Base-by-base conservation (phyloP, 2,329 filamentous ascomycete genomes). In the Colletotrichum liaoningense region DNA sequence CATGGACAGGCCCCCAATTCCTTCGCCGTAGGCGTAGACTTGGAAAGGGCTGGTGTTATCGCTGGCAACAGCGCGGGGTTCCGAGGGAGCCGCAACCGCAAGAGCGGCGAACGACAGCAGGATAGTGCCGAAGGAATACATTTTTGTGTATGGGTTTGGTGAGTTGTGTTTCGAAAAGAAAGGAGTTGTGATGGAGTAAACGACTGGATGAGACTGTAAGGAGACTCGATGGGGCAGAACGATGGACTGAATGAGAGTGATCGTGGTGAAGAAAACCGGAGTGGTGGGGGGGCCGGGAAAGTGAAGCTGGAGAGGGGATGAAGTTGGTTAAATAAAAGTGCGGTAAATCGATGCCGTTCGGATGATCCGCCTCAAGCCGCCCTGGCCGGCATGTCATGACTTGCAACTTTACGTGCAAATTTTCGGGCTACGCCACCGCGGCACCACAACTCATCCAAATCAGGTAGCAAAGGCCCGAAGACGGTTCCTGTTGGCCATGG, bases 1-100 rank as follows among this genome's bases (percentile, higher is more conserved):
- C 24, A 80, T 26, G 8, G 76, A 69, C 3, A 77, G 73, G 7
- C 79, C 78, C 7, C 77, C 71, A 58, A 80, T 79, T 16, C 75
- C 75, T 5, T 63, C 19, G 24, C 79, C 78, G 60, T 79, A 80
- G 62, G 77, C 79, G 52, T 79, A 80, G 9, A 80, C 67, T n/a
- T 75, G 69, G 66, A 80, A 80, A 3, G 60, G 70, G 6, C 60
- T 69, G 9, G 24, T 62, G 3, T 77, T 54, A 28, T 65, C 55
- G 1, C 1, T 14, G 22, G 19, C 6, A 24, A 56, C 75, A 5
- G 76, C 69, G n/a, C 74, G 68, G 30, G 70, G 55, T 55, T 57
- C 63, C 12, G 64, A 56, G 0, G 59, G 70, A n/a, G 56, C 72
- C 28, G 74, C 74, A 12, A 63, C 54, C 28, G 72, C 60, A 24